Percentiles rank a stretch among this genome's conserved stretches.
Evolutionary conservation across 805 yeast genomes (phyloP).

Genomic region (Yamadazyma scolyti): DNA sequence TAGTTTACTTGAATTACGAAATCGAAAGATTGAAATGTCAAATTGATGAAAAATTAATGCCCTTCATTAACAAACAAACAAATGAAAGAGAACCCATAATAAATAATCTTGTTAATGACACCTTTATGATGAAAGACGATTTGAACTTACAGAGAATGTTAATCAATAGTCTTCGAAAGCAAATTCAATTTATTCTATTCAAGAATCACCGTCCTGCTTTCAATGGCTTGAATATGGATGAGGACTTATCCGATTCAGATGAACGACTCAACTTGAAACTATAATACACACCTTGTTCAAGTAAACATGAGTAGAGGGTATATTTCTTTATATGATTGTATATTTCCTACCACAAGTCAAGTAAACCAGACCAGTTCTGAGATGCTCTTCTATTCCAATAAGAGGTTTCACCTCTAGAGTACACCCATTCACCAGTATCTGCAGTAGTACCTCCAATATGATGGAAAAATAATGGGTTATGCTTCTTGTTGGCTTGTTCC

Average conservation of each 20-base stretch:
- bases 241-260: slow-evolving; percentile 29
- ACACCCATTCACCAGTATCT: slow-evolving; percentile 50
- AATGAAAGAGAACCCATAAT: slow-evolving; percentile 27
- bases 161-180: slow-evolving; percentile 46
- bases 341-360: slow-evolving; percentile 51
- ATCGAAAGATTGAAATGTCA: slow-evolving; percentile 42
- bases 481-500: slow-evolving; percentile 41
- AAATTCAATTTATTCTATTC: slow-evolving; percentile 46
- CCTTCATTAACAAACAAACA: slow-evolving; percentile 23
- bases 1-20: slow-evolving; percentile 35
- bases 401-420: slow-evolving; percentile 53
- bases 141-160: slow-evolving; percentile 41
- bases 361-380: slow-evolving; percentile 56
- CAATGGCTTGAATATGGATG: slow-evolving; percentile 11
- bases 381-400: slow-evolving; percentile 79
- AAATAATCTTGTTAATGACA: slow-evolving; percentile 32
- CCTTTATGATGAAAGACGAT: slow-evolving; percentile 43
- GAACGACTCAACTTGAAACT: slow-evolving; percentile 34
- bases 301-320: not conserved
- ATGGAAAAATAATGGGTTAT: slow-evolving; percentile 63
- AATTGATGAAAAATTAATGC: slow-evolving; percentile 35
- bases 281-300: slow-evolving; percentile 8
- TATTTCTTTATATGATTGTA: not conserved
- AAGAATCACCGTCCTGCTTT: slow-evolving; percentile 31
- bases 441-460: slow-evolving; percentile 29